Conservation (phyloP, 106 monocot species). For the Allium fistulosum region DNA sequence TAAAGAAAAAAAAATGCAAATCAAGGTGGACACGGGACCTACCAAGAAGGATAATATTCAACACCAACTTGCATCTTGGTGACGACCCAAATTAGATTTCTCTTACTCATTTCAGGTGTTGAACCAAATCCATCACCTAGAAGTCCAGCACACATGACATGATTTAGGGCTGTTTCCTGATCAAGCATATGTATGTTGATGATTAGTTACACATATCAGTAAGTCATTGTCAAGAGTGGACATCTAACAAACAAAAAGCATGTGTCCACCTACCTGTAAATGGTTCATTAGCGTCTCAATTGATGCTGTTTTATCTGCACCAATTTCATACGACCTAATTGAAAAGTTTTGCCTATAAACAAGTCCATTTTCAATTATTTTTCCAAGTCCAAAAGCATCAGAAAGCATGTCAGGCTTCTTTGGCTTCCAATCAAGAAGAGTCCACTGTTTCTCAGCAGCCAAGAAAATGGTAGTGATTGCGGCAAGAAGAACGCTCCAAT, state of each 20-base stretch:
- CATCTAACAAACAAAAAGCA: too few relatives aligned
- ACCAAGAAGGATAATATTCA: slow-evolving; percentile 33
- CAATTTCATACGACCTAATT: slow-evolving; percentile 61
- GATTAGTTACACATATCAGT: too few relatives aligned
- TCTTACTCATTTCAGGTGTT: slow-evolving; percentile 81
- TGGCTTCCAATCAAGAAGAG: slow-evolving; percentile 79
- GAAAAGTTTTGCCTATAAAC: slow-evolving; percentile 56
- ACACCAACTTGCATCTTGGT: slow-evolving; percentile 31
- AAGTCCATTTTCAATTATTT: slow-evolving; percentile 34
- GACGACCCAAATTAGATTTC: slow-evolving; percentile 76
- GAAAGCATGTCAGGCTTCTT: slow-evolving; percentile 75
- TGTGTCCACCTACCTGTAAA: slow-evolving; percentile 56
- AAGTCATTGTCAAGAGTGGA: too few relatives aligned
- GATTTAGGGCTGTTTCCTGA: slow-evolving; percentile 93
- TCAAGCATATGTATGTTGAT: neutral
- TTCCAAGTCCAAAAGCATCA: slow-evolving; percentile 40
- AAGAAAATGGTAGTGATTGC: slow-evolving; percentile 83
- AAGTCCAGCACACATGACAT: slow-evolving; percentile 63
- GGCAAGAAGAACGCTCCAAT: slow-evolving; percentile 87
- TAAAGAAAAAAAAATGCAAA: neutral
- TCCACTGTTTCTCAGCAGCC: slow-evolving; percentile 85
- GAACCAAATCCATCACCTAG: slow-evolving; percentile 86
- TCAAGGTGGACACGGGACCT: neutral
- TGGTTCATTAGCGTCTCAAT: slow-evolving; percentile 97
- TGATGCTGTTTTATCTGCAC: slow-evolving; percentile 76